Conservation (phyloP, 305 asterid genomes). For the Fraxinus sp. region DNA sequence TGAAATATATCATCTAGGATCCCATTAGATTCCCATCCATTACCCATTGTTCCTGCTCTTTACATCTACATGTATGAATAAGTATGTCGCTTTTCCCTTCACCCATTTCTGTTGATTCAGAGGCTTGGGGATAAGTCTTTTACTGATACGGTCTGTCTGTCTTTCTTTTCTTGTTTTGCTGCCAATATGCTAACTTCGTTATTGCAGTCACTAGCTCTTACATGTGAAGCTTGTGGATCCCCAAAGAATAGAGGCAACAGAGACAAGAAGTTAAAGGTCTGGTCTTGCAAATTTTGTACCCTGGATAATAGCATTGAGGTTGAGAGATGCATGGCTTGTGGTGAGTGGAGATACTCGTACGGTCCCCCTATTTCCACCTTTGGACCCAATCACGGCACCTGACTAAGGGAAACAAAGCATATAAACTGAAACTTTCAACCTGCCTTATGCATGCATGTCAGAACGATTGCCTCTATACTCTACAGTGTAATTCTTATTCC, state of each 20-base stretch:
- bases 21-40: not conserved
- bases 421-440: not conserved
- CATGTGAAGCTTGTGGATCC: conserved; percentile 63
- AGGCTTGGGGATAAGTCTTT: not conserved
- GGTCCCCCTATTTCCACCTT: conserved; percentile 51
- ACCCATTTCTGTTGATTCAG: not conserved
- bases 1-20: not conserved
- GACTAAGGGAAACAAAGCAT: conserved; percentile 18
- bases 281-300: conserved; percentile 84
- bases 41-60: conserved; percentile 13
- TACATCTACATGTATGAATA: not conserved
- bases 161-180: not conserved
- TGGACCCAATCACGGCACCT: conserved; percentile 41
- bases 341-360: conserved; percentile 85
- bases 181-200: not conserved
- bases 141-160: conserved; percentile 10
- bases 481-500: not conserved
- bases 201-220: conserved; percentile 50
- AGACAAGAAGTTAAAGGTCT: conserved; percentile 36
- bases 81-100: not conserved
- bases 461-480: not conserved
- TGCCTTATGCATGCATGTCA: not conserved
- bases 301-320: conserved; percentile 47
- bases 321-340: conserved; percentile 73
- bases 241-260: conserved; percentile 38